Evolutionary conservation across 139 green algal species (phyloP).

Genomic region (Diplosphaera chodatii): DNA sequence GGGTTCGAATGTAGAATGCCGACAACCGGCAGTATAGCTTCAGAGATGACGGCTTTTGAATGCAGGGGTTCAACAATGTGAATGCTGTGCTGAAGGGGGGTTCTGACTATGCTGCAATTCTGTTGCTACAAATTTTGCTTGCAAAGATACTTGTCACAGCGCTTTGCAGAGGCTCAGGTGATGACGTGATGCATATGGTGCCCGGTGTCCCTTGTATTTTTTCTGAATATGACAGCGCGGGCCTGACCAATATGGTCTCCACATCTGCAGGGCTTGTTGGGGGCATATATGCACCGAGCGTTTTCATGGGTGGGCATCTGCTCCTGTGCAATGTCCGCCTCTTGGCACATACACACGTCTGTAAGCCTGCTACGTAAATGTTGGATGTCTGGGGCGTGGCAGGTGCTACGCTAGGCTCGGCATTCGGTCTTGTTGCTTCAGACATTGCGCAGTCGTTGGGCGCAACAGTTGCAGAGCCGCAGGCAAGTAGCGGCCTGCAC

Average conservation of each 20-base stretch:
- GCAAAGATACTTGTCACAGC: constrained; percentile 85
- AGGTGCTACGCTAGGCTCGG: constrained; percentile 39
- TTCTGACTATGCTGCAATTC: constrained; percentile 22
- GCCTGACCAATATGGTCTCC: too few species aligned
- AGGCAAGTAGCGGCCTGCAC: too few species aligned
- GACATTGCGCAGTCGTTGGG: constrained; percentile 17
- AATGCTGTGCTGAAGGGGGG: constrained; percentile 50
- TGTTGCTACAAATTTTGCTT: constrained; percentile 70
- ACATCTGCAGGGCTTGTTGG: constrained; percentile 65
- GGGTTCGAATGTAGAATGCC: too few species aligned
- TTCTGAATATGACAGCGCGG: too few species aligned
- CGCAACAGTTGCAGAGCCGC: constrained; percentile 26
- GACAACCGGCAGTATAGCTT: too few species aligned
- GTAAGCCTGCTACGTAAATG: too few species aligned
- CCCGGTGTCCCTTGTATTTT: too few species aligned
- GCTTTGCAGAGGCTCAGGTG: constrained; percentile 63
- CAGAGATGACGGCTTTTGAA: too few species aligned
- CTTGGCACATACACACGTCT: too few species aligned
- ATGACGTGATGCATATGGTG: too few species aligned
- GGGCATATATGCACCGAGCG: constrained; percentile 88
- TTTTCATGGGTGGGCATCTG: constrained; percentile 95
- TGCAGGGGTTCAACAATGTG: constrained; percentile 70
- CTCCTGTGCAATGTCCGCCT: too few species aligned
- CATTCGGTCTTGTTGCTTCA: constrained; percentile 29
- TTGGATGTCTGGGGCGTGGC: too few species aligned